A percentile compares a stretch with the other conserved stretches of the same genome.
Evolutionary conservation across 495 filamentous ascomycete genomes (phyloP).

Genomic region (Melanomma pulvis-pyrius): DNA sequence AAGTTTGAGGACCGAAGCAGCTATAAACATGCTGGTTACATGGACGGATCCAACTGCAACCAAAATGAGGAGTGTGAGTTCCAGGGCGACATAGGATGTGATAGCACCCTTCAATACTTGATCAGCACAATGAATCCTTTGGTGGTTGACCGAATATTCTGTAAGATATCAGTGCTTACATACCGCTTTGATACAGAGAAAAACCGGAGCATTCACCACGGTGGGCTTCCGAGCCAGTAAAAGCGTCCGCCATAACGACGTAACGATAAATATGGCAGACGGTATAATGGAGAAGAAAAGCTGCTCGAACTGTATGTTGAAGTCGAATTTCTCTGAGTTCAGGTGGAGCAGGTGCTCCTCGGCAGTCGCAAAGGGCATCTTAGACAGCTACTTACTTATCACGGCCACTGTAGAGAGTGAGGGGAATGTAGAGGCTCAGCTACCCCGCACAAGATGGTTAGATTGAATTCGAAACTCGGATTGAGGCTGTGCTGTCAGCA

Average conservation of each 20-base stretch:
- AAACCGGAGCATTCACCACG: conserved; percentile 44
- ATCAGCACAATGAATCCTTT: too few relatives aligned
- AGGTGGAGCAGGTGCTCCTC: conserved; percentile 2
- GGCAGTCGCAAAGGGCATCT: too few relatives aligned
- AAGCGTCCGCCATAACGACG: conserved; percentile 45
- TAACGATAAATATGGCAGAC: conserved; percentile 46
- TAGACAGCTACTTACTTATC: too few relatives aligned
- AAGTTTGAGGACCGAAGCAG: conserved; percentile 37
- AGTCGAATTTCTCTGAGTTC: conserved; percentile 48
- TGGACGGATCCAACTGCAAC: conserved; percentile 38
- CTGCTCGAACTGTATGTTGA: conserved; percentile 54
- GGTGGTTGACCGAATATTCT: conserved; percentile 6
- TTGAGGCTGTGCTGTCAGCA: too few relatives aligned
- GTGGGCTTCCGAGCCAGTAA: conserved; percentile 43
- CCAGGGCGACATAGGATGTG: conserved; percentile 41
- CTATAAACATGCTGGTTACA: conserved; percentile 38
- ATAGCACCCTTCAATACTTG: conserved; percentile 39
- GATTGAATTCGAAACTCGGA: too few relatives aligned
- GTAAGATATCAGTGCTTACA: conserved; percentile 5
- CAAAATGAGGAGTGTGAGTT: conserved; percentile 45
- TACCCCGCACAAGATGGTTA: too few relatives aligned
- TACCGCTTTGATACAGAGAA: conserved; percentile 49
- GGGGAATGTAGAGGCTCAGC: too few relatives aligned
- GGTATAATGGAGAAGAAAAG: conserved; percentile 52
- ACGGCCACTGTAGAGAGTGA: too few relatives aligned